Evolutionary conservation across 176 grass and related monocot genomes (phyloP), one percentile per base, ranked within the genome.

Genomic region (Avena eriantha): DNA sequence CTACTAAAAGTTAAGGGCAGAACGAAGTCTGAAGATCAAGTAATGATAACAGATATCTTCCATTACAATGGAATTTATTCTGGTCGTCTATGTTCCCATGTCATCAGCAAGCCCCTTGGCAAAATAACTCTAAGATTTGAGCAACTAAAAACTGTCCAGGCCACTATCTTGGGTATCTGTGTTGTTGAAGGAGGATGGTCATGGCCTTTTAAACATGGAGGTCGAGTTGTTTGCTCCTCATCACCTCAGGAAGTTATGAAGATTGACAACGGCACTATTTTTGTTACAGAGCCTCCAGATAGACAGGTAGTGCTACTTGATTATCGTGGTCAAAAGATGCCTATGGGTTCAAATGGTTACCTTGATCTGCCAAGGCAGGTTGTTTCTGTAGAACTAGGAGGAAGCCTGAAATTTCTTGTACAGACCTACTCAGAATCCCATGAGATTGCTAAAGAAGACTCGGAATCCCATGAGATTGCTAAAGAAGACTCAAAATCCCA

Each of bases 51-150:
- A n/a, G 8, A 58, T n/a, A 58, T 58, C 56, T 10, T n/a, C 56
- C 19, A 58, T 58, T 58, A 58, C 56, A 58, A 58, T 58, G 56
- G 56, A 58, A 58, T 58, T 58, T 58, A 58, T 58, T 58, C 56
- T 58, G 19, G 56, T n/a, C 19, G 56, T 58, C 56, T 58, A 58
- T 58, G 17, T 58, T 58, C 7, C 19, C 8, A 19, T 58, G 17
- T 58, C 56, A n/a, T 58, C 19, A 58, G 8, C 56, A 58, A 58
- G 56, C 56, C 56, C 17, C 56, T 58, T 58, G 19, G 19, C 7
- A 58, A 58, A 58, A n/a, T 58, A 10, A 58, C 56, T 58, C 21
- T 58, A 58, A 58, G 19, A 19, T 58, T 58, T n/a, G 56, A 58
- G 56, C 56, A 58, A 58, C 19, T 58, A n/a, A 58, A 58, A 58